Conservation (phyloP, 139 green algal species). For the Gonium pectorale region DNA sequence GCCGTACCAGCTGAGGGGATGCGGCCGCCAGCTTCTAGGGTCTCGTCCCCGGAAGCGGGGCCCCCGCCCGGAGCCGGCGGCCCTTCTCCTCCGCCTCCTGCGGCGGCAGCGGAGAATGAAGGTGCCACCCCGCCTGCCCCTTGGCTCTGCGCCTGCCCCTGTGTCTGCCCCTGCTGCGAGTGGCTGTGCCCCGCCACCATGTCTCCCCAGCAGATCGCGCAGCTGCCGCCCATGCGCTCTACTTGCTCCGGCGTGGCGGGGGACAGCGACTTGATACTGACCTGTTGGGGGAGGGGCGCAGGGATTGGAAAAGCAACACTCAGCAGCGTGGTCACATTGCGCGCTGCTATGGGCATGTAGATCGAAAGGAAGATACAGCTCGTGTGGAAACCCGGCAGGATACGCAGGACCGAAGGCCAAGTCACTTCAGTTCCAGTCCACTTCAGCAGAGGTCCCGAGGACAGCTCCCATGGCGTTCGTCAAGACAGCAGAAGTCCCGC, state of each 20-base stretch:
- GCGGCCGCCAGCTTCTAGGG: slow-evolving; percentile 7
- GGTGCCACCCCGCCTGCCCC: no score
- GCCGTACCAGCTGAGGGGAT: background rate
- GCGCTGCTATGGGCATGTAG: background rate
- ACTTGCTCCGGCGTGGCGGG: slow-evolving; percentile 74
- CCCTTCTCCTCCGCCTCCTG: background rate
- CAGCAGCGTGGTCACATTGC: background rate
- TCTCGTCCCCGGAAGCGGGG: background rate
- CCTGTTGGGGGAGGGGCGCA: slow-evolving; percentile 18
- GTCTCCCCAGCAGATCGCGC: slow-evolving; percentile 85
- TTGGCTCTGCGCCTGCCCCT: background rate
- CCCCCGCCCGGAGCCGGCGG: background rate
- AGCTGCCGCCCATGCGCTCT: slow-evolving; percentile 82
- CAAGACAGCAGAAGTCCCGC: no score
- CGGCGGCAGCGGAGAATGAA: background rate
- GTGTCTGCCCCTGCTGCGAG: background rate
- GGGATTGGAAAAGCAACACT: background rate
- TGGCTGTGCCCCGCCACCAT: slow-evolving; percentile 47
- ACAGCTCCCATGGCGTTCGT: no score
- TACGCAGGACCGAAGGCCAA: background rate
- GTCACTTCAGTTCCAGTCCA: no score
- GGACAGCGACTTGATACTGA: slow-evolving; percentile 53
- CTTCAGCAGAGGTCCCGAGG: no score
- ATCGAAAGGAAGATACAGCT: background rate
- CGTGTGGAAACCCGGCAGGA: background rate